Base-by-base conservation (phyloP, 106 monocot genomes). In the Dendrobium catenatum region DNA sequence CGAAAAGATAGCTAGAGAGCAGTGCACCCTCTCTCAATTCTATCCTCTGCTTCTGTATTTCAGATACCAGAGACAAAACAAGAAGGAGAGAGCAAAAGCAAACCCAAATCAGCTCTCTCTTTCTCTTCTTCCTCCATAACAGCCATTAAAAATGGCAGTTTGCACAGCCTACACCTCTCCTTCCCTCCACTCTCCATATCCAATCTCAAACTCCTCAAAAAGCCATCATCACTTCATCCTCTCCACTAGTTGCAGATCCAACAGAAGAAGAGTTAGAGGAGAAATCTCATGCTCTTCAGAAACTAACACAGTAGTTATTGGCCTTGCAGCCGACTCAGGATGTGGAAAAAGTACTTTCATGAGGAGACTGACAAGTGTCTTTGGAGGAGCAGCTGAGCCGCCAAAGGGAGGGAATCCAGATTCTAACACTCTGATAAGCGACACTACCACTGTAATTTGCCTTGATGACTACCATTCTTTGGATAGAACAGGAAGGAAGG, bases 341-440 rank as follows among this genome's bases (percentile, higher is more conserved):
- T 98, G 98, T 26, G 98, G 98, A 48, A 98, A 98, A 86, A 98
- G 98, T 84, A 98, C 98, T 68, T 98, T 98, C 89, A 98, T 98
- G 98, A 83, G 98, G 75, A 75, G 98, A 74, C 86, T 98, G 16
- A 98, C 98, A 0, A 98, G 98, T 47, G 94, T 98, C 22, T 98
- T 98, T 29, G 98, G 98, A 2, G 98, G 98, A 0, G 92, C 91
- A 0, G 97, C 97, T 6, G 90, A 83, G 84, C 97, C 97, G 3
- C 97, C 97, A 6, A 89, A 75, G 81, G 94, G 98, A 18, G 98
- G 98, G 42, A 98, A 98, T 80, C 98, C 98, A 4, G 98, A 98
- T 72, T 97, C 97, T 17, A 97, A 97, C 92, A 97, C 97, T 2
- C 85, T 97, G 56, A 90, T 97, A 76, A 97, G 98, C 44, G 93